Percentiles rank a stretch among this genome's conserved stretches.
Evolutionary conservation across 805 yeast genomes (phyloP).

Genomic region (Saccharomycopsis sp.): DNA sequence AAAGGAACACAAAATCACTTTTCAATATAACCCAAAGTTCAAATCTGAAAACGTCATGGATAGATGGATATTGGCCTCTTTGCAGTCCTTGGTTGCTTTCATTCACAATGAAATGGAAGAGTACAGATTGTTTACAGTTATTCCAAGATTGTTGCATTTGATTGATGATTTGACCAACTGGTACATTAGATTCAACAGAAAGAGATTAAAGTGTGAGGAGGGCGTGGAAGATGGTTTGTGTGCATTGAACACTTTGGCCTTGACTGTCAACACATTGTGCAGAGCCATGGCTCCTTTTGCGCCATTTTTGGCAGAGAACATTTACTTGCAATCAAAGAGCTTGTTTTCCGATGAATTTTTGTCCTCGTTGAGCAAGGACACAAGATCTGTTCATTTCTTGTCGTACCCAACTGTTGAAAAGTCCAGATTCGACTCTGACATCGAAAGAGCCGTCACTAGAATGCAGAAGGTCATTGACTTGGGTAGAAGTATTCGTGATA

Average conservation of each 20-base stretch:
- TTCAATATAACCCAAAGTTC: slow-evolving; percentile 57
- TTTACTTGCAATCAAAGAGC: slow-evolving; percentile 65
- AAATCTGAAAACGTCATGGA: slow-evolving; percentile 88
- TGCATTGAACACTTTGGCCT: slow-evolving; percentile 86
- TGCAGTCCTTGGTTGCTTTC: slow-evolving; percentile 79
- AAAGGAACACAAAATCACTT: slow-evolving; percentile 64
- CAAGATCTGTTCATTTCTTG: slow-evolving; percentile 87
- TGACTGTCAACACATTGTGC: slow-evolving; percentile 77
- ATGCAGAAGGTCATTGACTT: slow-evolving; percentile 96
- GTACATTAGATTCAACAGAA: slow-evolving; percentile 97
- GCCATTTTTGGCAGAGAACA: slow-evolving; percentile 87
- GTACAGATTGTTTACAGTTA: slow-evolving; percentile 91
- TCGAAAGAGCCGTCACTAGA: slow-evolving; percentile 82
- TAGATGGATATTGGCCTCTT: slow-evolving; percentile 92
- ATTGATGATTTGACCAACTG: slow-evolving; percentile 95
- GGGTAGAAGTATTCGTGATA: slow-evolving; percentile 95
- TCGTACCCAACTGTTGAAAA: slow-evolving; percentile 78
- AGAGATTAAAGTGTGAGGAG: slow-evolving; percentile 92
- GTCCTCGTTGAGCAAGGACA: slow-evolving; percentile 42
- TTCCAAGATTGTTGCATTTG: slow-evolving; percentile 79
- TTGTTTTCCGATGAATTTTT: slow-evolving; percentile 54
- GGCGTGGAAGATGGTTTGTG: slow-evolving; percentile 76
- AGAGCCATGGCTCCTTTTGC: slow-evolving; percentile 99
- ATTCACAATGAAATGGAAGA: slow-evolving; percentile 85
- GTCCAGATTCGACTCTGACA: slow-evolving; percentile 71